A percentile compares a stretch with the other conserved stretches of the same genome.
phyloP scores from a whole-genome alignment of 371 early-diverging fungal genomes.

The Mortierella sp. region DNA sequence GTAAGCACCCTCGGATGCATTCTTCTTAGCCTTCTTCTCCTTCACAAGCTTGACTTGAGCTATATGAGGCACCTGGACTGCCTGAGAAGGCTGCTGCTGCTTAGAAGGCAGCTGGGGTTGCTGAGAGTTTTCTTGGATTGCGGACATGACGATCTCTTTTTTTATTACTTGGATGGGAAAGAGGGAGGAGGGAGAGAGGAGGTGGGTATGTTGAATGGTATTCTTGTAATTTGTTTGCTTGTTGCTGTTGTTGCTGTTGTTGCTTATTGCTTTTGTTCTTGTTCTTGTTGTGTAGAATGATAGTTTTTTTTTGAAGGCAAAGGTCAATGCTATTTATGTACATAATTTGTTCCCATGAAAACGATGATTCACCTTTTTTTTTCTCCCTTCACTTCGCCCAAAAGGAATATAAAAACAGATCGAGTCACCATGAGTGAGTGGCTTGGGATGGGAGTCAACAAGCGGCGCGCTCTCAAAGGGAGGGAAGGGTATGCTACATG shows the following conservation, averaged over 20 bases:
- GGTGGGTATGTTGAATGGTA: neutral
- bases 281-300: neutral
- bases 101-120: constrained; percentile 5
- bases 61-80: neutral
- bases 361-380: neutral
- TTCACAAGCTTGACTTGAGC: constrained; percentile 58
- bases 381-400: neutral
- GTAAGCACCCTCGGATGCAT: constrained; percentile 56
- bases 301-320: neutral
- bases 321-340: neutral
- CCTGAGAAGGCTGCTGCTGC: neutral
- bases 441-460: neutral
- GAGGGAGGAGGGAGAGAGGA: neutral
- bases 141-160: neutral
- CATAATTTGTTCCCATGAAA: neutral
- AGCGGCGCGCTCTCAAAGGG: neutral
- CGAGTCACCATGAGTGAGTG: constrained; percentile 6
- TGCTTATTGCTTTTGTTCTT: neutral
- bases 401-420: neutral
- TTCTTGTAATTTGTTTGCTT: neutral
- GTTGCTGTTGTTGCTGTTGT: neutral
- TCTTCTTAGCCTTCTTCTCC: constrained; percentile 61
- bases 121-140: neutral
- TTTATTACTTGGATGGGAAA: neutral
- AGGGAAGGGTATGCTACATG: neutral